Evolutionary conservation across 2,329 filamentous ascomycete genomes (phyloP).

Genomic region (Trichoderma sp.): DNA sequence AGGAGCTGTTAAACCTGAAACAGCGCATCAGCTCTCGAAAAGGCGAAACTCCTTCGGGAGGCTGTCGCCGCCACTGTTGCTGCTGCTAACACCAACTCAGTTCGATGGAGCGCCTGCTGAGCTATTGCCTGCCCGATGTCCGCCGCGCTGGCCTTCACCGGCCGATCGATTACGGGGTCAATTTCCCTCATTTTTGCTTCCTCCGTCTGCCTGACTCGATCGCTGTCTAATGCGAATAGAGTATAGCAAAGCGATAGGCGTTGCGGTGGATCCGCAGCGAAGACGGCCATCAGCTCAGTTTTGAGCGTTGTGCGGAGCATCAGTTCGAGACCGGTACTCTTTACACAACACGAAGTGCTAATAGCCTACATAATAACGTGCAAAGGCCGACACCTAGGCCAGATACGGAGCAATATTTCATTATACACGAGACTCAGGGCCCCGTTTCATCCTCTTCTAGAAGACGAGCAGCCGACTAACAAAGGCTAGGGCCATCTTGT

Average conservation of each 20-base stretch:
- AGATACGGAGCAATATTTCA: background rate
- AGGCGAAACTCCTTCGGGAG: slow-evolving; percentile 11
- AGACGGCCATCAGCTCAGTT: slow-evolving; percentile 5
- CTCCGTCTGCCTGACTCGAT: slow-evolving; percentile 24
- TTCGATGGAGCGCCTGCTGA: background rate
- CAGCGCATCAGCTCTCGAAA: slow-evolving; percentile 14
- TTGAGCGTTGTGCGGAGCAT: slow-evolving; percentile 5
- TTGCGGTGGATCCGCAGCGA: background rate
- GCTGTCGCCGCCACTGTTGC: background rate
- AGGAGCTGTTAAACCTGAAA: slow-evolving; percentile 22
- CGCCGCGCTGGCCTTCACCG: slow-evolving; percentile 6
- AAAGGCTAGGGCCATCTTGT: background rate
- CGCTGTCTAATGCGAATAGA: background rate
- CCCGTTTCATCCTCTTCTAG: slow-evolving; percentile 14
- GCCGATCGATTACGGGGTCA: slow-evolving; percentile 3
- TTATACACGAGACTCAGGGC: background rate
- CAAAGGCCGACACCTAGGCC: slow-evolving; percentile 12
- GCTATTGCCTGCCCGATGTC: slow-evolving; percentile 5
- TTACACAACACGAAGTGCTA: background rate
- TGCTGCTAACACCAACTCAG: background rate
- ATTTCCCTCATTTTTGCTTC: slow-evolving; percentile 25
- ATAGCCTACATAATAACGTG: slow-evolving; percentile 22
- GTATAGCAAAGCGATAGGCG: background rate
- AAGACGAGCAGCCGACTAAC: background rate
- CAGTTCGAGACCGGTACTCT: background rate